These are phyloP conservation scores for Coleophoma cylindrospora DNA, from an alignment of 2,329 filamentous ascomycete species.

Conservation along the genomic window DNA sequence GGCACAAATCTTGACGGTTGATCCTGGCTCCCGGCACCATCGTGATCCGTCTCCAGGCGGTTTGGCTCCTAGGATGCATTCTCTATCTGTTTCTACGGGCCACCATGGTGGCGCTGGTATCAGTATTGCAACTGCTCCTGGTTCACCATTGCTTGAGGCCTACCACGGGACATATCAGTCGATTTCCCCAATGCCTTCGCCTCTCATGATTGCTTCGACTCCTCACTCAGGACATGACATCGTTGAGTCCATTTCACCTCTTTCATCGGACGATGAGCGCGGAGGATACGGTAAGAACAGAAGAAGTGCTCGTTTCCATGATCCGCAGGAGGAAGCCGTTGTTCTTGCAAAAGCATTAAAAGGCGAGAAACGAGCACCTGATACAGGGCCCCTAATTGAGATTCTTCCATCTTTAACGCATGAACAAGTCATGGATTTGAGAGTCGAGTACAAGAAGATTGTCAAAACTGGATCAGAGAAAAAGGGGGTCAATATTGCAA, in stretches of 20 bases:
- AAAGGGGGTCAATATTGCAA: slow-evolving; percentile 78
- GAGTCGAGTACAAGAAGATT: slow-evolving; percentile 84
- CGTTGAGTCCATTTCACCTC: slow-evolving; percentile 47
- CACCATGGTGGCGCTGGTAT: slow-evolving; percentile 28
- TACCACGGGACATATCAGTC: slow-evolving; percentile 94
- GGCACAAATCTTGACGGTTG: slow-evolving; percentile 22
- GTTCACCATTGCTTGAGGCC: slow-evolving; percentile 82
- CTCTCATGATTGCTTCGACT: slow-evolving; percentile 52
- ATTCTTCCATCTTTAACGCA: slow-evolving; percentile 81
- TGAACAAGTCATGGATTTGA: slow-evolving; percentile 81
- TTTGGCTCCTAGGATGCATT: slow-evolving; percentile 22
- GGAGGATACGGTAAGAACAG: slow-evolving; percentile 34
- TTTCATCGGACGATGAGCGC: slow-evolving; percentile 42
- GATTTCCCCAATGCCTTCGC: slow-evolving; percentile 90
- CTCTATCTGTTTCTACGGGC: slow-evolving; percentile 22
- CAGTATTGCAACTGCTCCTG: slow-evolving; percentile 53
- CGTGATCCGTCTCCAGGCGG: slow-evolving; percentile 17
- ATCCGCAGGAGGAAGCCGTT: slow-evolving; percentile 73
- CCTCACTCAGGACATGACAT: slow-evolving; percentile 36
- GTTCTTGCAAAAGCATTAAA: slow-evolving; percentile 69
- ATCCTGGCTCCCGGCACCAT: slow-evolving; percentile 18
- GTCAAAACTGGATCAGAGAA: slow-evolving; percentile 72
- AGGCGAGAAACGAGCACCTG: slow-evolving; percentile 51
- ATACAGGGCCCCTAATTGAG: slow-evolving; percentile 69
- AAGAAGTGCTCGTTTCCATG: slow-evolving; percentile 73